Conservation (phyloP, 306 rosid genomes). For the Rosa chinensis region DNA sequence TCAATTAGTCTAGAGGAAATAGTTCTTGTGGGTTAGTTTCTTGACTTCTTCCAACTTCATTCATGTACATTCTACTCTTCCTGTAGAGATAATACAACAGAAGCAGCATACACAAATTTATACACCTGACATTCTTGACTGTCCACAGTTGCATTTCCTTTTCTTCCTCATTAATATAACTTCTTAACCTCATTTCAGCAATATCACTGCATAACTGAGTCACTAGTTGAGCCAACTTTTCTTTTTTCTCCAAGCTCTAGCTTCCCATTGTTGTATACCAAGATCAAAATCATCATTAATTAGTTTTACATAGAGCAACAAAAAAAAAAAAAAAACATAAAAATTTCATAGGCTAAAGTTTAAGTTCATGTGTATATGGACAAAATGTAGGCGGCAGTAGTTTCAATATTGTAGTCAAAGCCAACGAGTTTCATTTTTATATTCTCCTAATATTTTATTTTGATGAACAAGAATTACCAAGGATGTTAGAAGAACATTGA, state of each 20-base stretch:
- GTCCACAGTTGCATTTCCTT: not conserved
- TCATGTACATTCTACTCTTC: not conserved
- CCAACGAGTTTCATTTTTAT: not conserved
- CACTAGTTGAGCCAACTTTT: not conserved
- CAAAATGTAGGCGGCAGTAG: not conserved
- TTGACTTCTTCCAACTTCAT: not conserved
- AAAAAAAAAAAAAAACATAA: not conserved
- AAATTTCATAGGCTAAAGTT: not conserved
- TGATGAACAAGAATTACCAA: not conserved
- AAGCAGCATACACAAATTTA: slow-evolving; percentile 4
- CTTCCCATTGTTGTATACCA: not conserved
- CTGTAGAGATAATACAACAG: not conserved
- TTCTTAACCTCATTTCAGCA: not conserved
- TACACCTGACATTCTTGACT: not conserved
- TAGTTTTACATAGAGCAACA: not conserved
- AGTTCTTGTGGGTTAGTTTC: slow-evolving; percentile 4
- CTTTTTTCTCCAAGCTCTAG: not conserved
- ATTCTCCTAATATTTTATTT: not conserved
- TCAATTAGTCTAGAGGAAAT: not conserved
- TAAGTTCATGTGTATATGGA: not conserved
- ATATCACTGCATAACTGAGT: not conserved
- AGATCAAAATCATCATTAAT: not conserved
- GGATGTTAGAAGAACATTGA: not conserved
- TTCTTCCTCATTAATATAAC: not conserved
- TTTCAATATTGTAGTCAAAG: not conserved